Conservation (phyloP, 164 flowering plant species). For the Hamamelis virginiana region DNA sequence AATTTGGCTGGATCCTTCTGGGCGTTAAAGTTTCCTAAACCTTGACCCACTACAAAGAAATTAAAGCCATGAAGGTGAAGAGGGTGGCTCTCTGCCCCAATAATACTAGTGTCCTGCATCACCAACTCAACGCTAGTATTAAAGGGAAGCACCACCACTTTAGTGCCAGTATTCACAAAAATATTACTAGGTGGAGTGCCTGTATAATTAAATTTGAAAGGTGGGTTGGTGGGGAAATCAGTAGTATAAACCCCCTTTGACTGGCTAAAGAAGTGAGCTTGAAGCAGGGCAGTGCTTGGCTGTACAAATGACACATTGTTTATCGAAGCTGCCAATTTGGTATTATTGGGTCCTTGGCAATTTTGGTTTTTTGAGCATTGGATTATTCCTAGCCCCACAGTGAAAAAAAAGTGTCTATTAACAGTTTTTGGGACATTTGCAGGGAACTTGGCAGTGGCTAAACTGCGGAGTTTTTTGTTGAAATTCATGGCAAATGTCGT, state of each 20-base stretch:
- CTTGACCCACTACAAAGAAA: constrained; percentile 54
- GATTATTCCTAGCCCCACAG: constrained; percentile 29
- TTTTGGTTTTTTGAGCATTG: constrained; percentile 37
- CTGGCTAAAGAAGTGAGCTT: constrained; percentile 39
- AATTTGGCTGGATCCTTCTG: constrained; percentile 41
- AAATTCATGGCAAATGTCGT: constrained; percentile 23
- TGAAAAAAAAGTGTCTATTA: constrained; percentile 28
- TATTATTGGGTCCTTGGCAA: constrained; percentile 54
- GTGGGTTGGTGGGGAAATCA: constrained; percentile 45
- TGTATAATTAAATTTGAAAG: constrained; percentile 40
- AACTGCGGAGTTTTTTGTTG: constrained; percentile 21
- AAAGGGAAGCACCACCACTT: constrained; percentile 37
- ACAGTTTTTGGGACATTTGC: constrained; percentile 31
- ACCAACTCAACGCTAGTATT: constrained; percentile 54
- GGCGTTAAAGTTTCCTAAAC: constrained; percentile 51
- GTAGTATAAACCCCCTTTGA: constrained; percentile 53
- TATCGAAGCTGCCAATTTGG: constrained; percentile 40
- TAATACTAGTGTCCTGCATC: constrained; percentile 58
- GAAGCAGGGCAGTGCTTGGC: constrained; percentile 44
- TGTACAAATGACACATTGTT: constrained; percentile 48
- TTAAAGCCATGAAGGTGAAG: constrained; percentile 63
- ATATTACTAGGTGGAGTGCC: constrained; percentile 49
- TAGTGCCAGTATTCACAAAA: constrained; percentile 40
- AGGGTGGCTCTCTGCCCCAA: constrained; percentile 56
- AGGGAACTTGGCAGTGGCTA: constrained; percentile 24